A percentile compares a stretch with the other conserved stretches of the same genome.
Conservation (phyloP, 2,329 filamentous ascomycete genomes). For the Diaporthe caulivora region DNA sequence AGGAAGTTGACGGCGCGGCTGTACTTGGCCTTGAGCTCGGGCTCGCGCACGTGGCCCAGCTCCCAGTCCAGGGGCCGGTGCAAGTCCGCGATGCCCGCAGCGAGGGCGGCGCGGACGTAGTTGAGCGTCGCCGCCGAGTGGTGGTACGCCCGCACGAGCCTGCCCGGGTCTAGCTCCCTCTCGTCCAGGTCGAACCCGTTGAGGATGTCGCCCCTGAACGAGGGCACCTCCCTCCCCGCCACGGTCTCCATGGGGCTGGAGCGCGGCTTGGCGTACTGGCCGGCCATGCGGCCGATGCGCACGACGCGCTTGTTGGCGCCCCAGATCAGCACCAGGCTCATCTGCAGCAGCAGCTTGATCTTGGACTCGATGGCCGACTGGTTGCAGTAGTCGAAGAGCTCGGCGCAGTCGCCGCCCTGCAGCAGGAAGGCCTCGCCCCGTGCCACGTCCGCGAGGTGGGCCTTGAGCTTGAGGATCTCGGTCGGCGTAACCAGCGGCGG, state of each 20-base stretch:
- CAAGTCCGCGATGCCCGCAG: constrained; percentile 91
- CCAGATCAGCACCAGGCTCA: constrained; percentile 96
- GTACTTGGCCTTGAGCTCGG: constrained; percentile 87
- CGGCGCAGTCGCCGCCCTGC: constrained; percentile 96
- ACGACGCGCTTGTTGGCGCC: constrained; percentile 85
- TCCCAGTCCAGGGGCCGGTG: constrained; percentile 96
- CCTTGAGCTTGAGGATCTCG: constrained; percentile 85
- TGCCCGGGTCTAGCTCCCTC: constrained; percentile 82
- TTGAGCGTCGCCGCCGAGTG: constrained; percentile 95
- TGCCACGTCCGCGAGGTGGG: constrained; percentile 86
- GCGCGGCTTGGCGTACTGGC: constrained; percentile 96
- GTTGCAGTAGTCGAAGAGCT: constrained; percentile 96
- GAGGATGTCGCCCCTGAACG: constrained; percentile 94
- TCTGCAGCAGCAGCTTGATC: constrained; percentile 95
- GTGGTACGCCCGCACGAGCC: constrained; percentile 92
- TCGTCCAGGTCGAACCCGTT: constrained; percentile 87
- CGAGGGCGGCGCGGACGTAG: constrained; percentile 86
- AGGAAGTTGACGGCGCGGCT: constrained; percentile 86
- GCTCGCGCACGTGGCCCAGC: constrained; percentile 89
- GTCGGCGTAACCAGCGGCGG: constrained; percentile 84
- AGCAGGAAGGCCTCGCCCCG: constrained; percentile 92
- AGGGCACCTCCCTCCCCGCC: constrained; percentile 84
- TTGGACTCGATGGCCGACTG: constrained; percentile 92
- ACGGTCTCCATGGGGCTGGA: constrained; percentile 86
- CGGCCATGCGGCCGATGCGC: constrained; percentile 94